phyloP scores from a whole-genome alignment of 441 rosid species.

The Mallotus repandus region DNA sequence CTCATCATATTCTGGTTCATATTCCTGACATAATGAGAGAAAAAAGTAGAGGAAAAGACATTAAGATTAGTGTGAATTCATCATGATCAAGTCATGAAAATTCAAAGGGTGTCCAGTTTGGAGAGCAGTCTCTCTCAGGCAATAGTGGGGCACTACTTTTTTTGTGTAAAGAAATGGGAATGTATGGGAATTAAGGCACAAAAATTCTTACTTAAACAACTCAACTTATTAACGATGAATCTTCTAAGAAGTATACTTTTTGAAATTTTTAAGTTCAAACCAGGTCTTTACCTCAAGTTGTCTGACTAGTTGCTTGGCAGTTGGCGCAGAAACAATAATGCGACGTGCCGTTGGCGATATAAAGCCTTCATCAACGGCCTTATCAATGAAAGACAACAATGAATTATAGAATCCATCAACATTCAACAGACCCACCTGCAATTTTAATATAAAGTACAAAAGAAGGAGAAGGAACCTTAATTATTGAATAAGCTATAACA shows the following conservation, averaged over 20 bases:
- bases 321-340: constrained; percentile 84
- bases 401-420: constrained; percentile 96
- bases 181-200: background rate
- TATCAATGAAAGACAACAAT: constrained; percentile 72
- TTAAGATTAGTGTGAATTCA: no score
- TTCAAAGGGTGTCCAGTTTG: no score
- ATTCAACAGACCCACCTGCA: constrained; percentile 93
- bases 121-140: no score
- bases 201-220: background rate
- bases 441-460: no score
- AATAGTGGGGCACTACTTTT: background rate
- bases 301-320: constrained; percentile 73
- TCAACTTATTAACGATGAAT: background rate
- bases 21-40: constrained; percentile 40
- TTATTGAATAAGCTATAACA: no score
- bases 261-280: background rate
- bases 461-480: no score
- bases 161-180: background rate
- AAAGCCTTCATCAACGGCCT: constrained; percentile 96
- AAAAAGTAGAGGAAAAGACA: background rate
- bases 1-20: constrained; percentile 75
- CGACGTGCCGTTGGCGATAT: constrained; percentile 77
- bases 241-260: background rate
- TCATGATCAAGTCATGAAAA: no score
- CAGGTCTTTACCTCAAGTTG: constrained; percentile 65